Percentiles rank a stretch among this genome's conserved stretches.
Conservation (phyloP, 257 asterid genomes). For the Nicotiana obtusifolia region DNA sequence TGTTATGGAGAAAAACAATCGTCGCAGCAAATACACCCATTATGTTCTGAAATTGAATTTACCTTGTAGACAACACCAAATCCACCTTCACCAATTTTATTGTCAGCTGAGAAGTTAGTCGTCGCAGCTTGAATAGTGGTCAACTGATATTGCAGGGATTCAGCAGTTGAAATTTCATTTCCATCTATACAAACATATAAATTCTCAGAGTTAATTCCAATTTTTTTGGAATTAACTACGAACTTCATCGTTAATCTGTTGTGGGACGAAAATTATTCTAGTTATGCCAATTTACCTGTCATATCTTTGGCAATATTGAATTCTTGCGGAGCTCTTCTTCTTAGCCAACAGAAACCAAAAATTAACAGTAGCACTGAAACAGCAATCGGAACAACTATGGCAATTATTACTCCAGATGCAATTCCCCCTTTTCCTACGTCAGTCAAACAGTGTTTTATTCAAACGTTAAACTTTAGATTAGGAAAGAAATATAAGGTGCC, state of each 20-base stretch:
- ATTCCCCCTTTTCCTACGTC: constrained; percentile 9
- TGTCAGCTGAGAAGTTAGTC: neutral
- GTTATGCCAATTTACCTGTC: neutral
- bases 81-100: constrained; percentile 20
- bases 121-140: constrained; percentile 19
- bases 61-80: constrained; percentile 27
- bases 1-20: neutral
- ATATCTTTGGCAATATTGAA: neutral
- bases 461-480: neutral
- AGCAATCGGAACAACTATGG: constrained; percentile 1
- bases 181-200: neutral
- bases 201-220: too few relatives aligned
- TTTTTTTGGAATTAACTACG: too few relatives aligned
- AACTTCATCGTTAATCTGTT: too few relatives aligned
- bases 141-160: neutral
- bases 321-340: neutral
- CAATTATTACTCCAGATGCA: neutral
- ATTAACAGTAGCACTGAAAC: neutral
- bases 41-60: neutral
- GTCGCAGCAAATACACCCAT: neutral
- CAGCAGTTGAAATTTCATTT: neutral
- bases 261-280: neutral
- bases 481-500: neutral
- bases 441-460: neutral
- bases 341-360: neutral